A percentile compares a stretch with the other conserved stretches of the same genome.
phyloP scores from a whole-genome alignment of 2,329 filamentous ascomycete genomes.

The Thielaviopsis musarum region DNA sequence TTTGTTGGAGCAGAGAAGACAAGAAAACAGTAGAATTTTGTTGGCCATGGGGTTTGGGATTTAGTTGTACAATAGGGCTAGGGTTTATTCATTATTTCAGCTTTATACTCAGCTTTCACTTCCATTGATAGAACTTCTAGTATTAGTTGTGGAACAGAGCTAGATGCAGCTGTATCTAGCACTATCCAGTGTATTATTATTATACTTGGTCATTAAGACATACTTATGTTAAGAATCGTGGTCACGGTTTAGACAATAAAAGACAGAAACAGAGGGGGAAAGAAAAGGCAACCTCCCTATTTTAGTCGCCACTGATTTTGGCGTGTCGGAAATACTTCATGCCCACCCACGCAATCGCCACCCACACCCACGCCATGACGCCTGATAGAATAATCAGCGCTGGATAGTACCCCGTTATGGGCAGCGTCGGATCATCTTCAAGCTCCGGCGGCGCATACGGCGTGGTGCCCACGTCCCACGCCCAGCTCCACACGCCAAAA shows the following conservation, averaged over 20 bases:
- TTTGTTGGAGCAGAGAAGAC: too few relatives aligned
- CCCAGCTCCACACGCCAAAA: slow-evolving; percentile 93
- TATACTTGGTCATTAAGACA: too few relatives aligned
- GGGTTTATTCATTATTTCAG: neutral
- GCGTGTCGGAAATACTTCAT: slow-evolving; percentile 99
- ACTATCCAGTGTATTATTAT: too few relatives aligned
- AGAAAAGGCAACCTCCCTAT: neutral
- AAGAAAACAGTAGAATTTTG: too few relatives aligned
- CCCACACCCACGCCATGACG: slow-evolving; percentile 99
- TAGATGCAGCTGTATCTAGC: too few relatives aligned
- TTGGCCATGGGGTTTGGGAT: neutral
- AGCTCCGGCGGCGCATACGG: slow-evolving; percentile 90
- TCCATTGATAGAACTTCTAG: too few relatives aligned
- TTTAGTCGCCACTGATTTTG: slow-evolving; percentile 56
- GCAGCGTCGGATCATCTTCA: slow-evolving; percentile 84
- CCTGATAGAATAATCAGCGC: slow-evolving; percentile 85
- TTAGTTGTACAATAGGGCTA: neutral
- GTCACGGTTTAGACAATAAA: neutral
- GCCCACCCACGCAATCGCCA: slow-evolving; percentile 89
- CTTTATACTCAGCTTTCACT: neutral
- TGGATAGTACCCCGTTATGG: slow-evolving; percentile 94
- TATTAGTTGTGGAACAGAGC: too few relatives aligned
- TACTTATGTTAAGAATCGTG: neutral
- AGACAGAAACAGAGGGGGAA: neutral
- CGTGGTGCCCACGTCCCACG: slow-evolving; percentile 94